A percentile compares a stretch with the other conserved stretches of the same genome.
Conservation (phyloP, 2,329 filamentous ascomycete species). For the Beauveria bassiana region DNA sequence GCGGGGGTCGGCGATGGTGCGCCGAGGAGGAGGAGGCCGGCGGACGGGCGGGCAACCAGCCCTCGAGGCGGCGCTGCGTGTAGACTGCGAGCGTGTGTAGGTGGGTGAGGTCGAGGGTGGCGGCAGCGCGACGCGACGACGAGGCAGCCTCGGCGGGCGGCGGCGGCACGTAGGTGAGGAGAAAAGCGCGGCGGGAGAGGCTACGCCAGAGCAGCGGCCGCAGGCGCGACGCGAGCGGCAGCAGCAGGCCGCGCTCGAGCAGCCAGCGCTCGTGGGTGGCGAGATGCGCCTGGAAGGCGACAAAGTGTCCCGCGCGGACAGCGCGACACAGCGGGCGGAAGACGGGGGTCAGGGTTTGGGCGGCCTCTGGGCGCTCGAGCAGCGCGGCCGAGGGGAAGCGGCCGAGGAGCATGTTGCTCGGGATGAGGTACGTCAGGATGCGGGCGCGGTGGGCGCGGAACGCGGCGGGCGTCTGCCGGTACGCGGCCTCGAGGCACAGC, state of each 20-base stretch:
- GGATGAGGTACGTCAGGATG: constrained; percentile 77
- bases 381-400: constrained; percentile 66
- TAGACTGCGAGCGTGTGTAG: constrained; percentile 56
- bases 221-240: constrained; percentile 68
- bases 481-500: constrained; percentile 69
- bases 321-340: constrained; percentile 69
- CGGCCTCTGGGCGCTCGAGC: constrained; percentile 62
- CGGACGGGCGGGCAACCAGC: constrained; percentile 38
- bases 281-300: constrained; percentile 63
- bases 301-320: constrained; percentile 66
- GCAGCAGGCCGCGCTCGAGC: constrained; percentile 63
- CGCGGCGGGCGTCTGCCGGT: constrained; percentile 54
- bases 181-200: constrained; percentile 68
- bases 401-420: constrained; percentile 75
- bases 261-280: constrained; percentile 63
- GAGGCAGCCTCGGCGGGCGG: constrained; percentile 40
- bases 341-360: constrained; percentile 49
- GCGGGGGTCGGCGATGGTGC: constrained; percentile 28
- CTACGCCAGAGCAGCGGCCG: constrained; percentile 80
- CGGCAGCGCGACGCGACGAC: constrained; percentile 46
- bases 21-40: constrained; percentile 17
- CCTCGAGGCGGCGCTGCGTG: constrained; percentile 57
- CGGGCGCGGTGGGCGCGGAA: constrained; percentile 68
- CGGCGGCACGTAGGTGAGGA: constrained; percentile 66
- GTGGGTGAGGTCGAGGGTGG: constrained; percentile 66